Percentiles rank a stretch among this genome's conserved stretches.
Evolutionary conservation across 2,329 filamentous ascomycete genomes (phyloP).

Genomic region (Aspergillus ochraceoroseus): DNA sequence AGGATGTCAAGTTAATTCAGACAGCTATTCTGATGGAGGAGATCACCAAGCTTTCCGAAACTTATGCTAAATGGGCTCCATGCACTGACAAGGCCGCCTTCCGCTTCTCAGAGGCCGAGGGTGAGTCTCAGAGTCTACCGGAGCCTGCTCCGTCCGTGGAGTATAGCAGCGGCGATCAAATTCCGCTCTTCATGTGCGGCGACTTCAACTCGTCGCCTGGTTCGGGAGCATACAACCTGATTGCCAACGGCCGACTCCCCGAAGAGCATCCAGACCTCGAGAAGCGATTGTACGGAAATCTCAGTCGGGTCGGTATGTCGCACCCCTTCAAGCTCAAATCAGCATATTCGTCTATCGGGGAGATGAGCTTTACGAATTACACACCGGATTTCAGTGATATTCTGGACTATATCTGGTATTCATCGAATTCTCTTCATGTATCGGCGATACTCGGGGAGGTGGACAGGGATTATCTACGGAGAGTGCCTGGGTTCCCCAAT

Average conservation of each 20-base stretch:
- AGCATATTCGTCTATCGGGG: conserved; percentile 76
- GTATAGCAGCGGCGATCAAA: conserved; percentile 79
- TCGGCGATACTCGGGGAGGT: conserved; percentile 80
- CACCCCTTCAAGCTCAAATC: conserved; percentile 94
- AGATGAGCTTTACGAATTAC: conserved; percentile 93
- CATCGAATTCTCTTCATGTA: conserved; percentile 80
- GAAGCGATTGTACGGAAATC: conserved; percentile 82
- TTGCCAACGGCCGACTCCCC: conserved; percentile 72
- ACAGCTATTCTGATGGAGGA: conserved; percentile 93
- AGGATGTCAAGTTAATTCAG: conserved; percentile 95
- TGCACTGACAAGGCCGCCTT: conserved; percentile 69
- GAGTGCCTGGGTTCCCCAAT: conserved; percentile 86
- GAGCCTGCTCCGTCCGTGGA: conserved; percentile 76
- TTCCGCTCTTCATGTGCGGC: conserved; percentile 85
- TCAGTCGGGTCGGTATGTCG: conserved; percentile 84
- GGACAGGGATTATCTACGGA: conserved; percentile 76
- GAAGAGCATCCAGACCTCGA: conserved; percentile 76
- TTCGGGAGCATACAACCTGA: conserved; percentile 86
- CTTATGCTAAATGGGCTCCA: conserved; percentile 72
- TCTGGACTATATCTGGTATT: conserved; percentile 98
- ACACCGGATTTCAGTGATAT: conserved; percentile 87
- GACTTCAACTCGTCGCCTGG: conserved; percentile 90
- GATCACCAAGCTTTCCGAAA: conserved; percentile 77
- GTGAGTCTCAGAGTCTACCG: conserved; percentile 44
- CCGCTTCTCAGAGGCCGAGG: conserved; percentile 49